These are phyloP conservation scores for Sporisorium scitamineum DNA, from an alignment of 1,284 basidiomycete genomes.

Conservation along the genomic window DNA sequence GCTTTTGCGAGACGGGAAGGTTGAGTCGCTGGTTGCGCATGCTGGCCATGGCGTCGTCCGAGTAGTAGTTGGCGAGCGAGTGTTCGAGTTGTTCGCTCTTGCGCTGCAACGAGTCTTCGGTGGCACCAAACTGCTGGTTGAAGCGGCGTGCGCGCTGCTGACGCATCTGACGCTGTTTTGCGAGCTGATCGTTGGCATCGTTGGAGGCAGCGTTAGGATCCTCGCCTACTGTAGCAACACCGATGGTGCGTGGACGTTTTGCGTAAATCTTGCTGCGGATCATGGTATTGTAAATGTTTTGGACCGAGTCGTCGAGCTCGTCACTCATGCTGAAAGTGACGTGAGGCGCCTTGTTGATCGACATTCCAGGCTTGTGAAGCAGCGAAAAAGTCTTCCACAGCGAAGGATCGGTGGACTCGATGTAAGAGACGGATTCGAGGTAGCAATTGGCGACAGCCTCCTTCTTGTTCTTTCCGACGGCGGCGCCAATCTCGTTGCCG, in stretches of 20 bases:
- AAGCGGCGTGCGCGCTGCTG: conserved; percentile 38
- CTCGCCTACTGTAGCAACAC: conserved; percentile 37
- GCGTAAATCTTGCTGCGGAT: conserved; percentile 70
- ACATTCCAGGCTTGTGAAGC: conserved; percentile 62
- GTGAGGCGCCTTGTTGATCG: conserved; percentile 76
- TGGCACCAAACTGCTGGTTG: conserved; percentile 49
- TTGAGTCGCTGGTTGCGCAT: conserved; percentile 79
- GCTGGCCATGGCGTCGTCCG: conserved; percentile 75
- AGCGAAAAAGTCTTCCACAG: conserved; percentile 81
- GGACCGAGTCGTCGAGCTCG: conserved; percentile 79
- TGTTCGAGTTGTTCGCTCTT: conserved; percentile 77
- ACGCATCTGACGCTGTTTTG: conserved; percentile 38
- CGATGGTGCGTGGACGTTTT: conserved; percentile 61
- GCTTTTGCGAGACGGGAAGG: conserved; percentile 76
- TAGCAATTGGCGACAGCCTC: conserved; percentile 80
- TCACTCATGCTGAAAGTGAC: conserved; percentile 80
- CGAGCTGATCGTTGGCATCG: conserved; percentile 56
- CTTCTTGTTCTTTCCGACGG: conserved; percentile 80
- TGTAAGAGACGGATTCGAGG: conserved; percentile 86
- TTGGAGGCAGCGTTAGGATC: conserved; percentile 58
- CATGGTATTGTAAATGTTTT: conserved; percentile 77
- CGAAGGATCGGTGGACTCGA: conserved; percentile 83
- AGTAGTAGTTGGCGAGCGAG: conserved; percentile 76
- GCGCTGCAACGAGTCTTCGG: conserved; percentile 64
- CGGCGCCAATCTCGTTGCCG: conserved; percentile 83